Evolutionary conservation across 148 eudicot species (phyloP).

Genomic region (Bassia scoparia): DNA sequence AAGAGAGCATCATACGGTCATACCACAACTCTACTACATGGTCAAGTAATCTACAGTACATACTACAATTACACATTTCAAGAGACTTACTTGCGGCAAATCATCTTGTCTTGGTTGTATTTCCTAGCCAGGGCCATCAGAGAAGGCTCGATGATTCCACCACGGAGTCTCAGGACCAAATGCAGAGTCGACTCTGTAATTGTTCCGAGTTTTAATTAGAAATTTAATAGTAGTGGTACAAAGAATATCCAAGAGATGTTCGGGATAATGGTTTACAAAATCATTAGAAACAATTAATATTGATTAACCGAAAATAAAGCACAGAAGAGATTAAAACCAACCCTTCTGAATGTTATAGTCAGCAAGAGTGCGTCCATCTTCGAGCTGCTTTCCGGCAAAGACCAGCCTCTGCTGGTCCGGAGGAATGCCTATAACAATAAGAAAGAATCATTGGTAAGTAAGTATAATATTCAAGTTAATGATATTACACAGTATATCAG

Average conservation of each 20-base stretch:
- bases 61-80: too few relatives aligned
- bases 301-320: not conserved
- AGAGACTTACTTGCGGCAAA: slow-evolving; percentile 45
- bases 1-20: too few relatives aligned
- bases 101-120: slow-evolving; percentile 50
- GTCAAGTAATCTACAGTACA: too few relatives aligned
- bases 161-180: slow-evolving; percentile 49
- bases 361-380: slow-evolving; percentile 46
- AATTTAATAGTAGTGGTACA: too few relatives aligned
- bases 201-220: not conserved
- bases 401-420: slow-evolving; percentile 47
- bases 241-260: too few relatives aligned
- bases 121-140: slow-evolving; percentile 48
- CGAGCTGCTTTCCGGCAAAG: slow-evolving; percentile 46
- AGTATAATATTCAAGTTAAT: too few relatives aligned
- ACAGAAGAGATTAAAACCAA: not conserved
- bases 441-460: not conserved
- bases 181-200: slow-evolving; percentile 46
- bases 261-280: too few relatives aligned
- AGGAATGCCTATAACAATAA: slow-evolving; percentile 28
- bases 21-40: too few relatives aligned
- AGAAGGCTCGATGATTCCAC: slow-evolving; percentile 54
- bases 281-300: too few relatives aligned
- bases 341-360: slow-evolving; percentile 47
- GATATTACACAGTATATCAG: too few relatives aligned